Base-by-base conservation (phyloP, 1,139 yeast species). In the Yamadazyma pseudoaaseri region DNA sequence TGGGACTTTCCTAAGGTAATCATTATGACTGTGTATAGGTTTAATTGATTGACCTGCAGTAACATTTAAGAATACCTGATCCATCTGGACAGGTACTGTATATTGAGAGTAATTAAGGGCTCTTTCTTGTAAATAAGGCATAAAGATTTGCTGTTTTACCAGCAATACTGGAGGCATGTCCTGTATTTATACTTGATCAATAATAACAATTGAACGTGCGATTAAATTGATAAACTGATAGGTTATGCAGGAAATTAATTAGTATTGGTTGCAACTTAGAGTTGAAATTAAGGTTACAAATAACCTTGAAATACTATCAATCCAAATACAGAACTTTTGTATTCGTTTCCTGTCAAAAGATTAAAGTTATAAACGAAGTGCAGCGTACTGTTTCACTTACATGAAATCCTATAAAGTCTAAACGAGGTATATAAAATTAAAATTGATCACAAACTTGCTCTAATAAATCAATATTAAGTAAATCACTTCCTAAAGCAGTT, bases 21-120 rank as follows among this genome's bases (percentile, higher is more conserved):
- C 90, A 49, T 83, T 83, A 50, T 83, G 92, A 0, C 87, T 79
- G 49, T 83, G 90, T 15, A 81, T 63, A 5, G 74, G 73, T 34
- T 69, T 64, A 16, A 70, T 54, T 16, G 62, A 54, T 0, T 75
- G 76, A 41, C 73, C 78, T 34, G 71, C 55, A 5, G 58, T 51
- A n/a, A 42, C 3, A 13, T 33, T 27, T 9, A 35, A 28, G 11
- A 17, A 29, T 7, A 39, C 26, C 3, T 17, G 13, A n/a, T 30
- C 20, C 6, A 32, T 7, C 28, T 39, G 38, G 9, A 38, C 23
- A 2, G 38, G 38, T 16, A 35, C 27, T 9, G 16, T 25, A 5
- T 12, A 10, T 3, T 17, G 25, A 7, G 20, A 6, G 9, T 18
- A 18, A 9, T 18, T 18, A 18, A 18, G 20, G 9, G 6, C 20